Percentiles rank a stretch among this genome's conserved stretches.
phyloP scores from a whole-genome alignment of 1,139 yeast genomes.

The Meyerozyma sp. region DNA sequence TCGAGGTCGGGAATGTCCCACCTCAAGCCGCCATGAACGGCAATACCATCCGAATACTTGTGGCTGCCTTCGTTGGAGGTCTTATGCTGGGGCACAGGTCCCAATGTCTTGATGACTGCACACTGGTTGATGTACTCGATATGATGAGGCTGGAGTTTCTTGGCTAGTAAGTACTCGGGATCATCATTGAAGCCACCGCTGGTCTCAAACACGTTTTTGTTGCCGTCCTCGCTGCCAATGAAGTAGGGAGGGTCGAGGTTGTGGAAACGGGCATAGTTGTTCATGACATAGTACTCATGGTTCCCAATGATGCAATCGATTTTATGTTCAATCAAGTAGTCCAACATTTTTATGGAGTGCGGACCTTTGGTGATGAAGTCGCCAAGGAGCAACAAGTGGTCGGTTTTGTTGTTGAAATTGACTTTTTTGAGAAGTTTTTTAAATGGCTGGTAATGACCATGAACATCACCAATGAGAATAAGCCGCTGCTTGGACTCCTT shows the following conservation, averaged over 20 bases:
- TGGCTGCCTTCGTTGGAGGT: slow-evolving; percentile 14
- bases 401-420: slow-evolving; percentile 40
- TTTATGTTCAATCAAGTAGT: slow-evolving; percentile 54
- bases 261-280: slow-evolving; percentile 56
- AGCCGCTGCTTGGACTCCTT: slow-evolving; percentile 28
- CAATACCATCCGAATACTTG: slow-evolving; percentile 41
- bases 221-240: slow-evolving; percentile 3
- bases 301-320: slow-evolving; percentile 82
- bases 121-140: slow-evolving; percentile 54
- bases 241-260: slow-evolving; percentile 34
- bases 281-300: slow-evolving; percentile 69
- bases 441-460: slow-evolving; percentile 66
- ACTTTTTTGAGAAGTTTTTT: slow-evolving; percentile 42
- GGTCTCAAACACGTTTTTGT: not conserved
- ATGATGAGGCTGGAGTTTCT: slow-evolving; percentile 54
- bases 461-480: slow-evolving; percentile 81
- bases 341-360: slow-evolving; percentile 62
- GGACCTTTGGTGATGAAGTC: slow-evolving; percentile 87
- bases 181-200: slow-evolving; percentile 37
- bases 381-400: slow-evolving; percentile 69
- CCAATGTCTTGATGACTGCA: slow-evolving; percentile 58
- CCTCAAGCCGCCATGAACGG: slow-evolving; percentile 74
- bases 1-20: slow-evolving; percentile 50
- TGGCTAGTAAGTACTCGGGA: slow-evolving; percentile 58
- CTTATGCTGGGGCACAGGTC: slow-evolving; percentile 48